These are phyloP conservation scores for Stagonosporopsis tanaceti DNA, from an alignment of 2,329 filamentous ascomycete genomes.

Conservation along the genomic window DNA sequence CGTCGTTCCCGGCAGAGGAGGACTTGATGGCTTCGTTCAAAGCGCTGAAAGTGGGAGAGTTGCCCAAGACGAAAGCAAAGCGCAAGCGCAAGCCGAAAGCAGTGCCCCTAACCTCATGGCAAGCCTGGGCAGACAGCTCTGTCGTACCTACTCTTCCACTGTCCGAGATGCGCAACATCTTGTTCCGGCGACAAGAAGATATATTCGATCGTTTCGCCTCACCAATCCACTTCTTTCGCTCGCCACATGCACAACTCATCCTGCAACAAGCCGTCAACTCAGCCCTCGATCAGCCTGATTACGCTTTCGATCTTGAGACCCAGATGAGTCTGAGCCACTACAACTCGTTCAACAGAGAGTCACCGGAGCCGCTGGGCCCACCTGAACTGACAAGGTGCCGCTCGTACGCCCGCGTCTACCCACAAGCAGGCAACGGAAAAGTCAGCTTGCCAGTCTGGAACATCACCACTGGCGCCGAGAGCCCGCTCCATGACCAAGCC, in stretches of 20 bases:
- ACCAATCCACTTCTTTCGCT: slow-evolving; percentile 60
- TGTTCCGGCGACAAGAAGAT: slow-evolving; percentile 54
- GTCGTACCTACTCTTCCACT: slow-evolving; percentile 42
- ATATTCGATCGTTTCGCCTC: slow-evolving; percentile 61
- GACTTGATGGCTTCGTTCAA: slow-evolving; percentile 31
- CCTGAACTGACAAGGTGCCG: slow-evolving; percentile 41
- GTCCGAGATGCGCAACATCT: slow-evolving; percentile 42
- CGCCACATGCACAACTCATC: slow-evolving; percentile 45
- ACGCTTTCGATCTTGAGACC: slow-evolving; percentile 41
- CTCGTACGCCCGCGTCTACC: slow-evolving; percentile 52
- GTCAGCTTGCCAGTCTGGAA: slow-evolving; percentile 53
- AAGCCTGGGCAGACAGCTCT: slow-evolving; percentile 33
- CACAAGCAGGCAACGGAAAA: slow-evolving; percentile 47
- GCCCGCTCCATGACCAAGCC: slow-evolving; percentile 51
- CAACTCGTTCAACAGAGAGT: slow-evolving; percentile 27
- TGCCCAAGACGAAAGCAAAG: slow-evolving; percentile 14
- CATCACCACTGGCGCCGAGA: slow-evolving; percentile 50
- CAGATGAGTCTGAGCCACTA: slow-evolving; percentile 42
- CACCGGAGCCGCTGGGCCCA: slow-evolving; percentile 19
- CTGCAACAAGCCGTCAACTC: slow-evolving; percentile 36
- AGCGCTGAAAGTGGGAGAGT: slow-evolving; percentile 13
- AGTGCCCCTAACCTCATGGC: slow-evolving; percentile 39
- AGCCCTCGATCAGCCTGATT: slow-evolving; percentile 33
- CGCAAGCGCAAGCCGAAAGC: slow-evolving; percentile 29
- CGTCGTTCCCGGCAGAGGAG: slow-evolving; percentile 39